Evolutionary conservation across 345 rosid genomes (phyloP).

Genomic region (Boechera retrofracta): DNA sequence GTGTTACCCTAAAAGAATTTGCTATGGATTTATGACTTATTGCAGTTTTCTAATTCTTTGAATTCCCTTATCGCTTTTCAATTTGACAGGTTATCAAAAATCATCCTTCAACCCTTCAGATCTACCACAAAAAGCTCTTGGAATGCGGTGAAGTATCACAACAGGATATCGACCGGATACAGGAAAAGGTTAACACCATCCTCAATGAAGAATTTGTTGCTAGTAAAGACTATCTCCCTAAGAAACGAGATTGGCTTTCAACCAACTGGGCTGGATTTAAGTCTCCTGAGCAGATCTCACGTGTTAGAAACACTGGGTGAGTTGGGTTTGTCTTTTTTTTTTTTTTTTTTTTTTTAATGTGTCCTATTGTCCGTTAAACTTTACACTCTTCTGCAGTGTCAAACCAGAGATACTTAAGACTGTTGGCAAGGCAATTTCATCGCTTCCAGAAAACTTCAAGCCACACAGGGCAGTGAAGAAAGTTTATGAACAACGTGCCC

Average conservation of each 20-base stretch:
- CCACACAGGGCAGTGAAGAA: slow-evolving; percentile 82
- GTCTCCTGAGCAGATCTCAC: slow-evolving; percentile 84
- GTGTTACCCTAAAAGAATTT: slow-evolving; percentile 1
- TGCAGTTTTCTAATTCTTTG: slow-evolving; percentile 6
- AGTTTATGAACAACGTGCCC: slow-evolving; percentile 75
- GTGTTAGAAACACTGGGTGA: slow-evolving; percentile 80
- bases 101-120: slow-evolving; percentile 73
- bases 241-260: slow-evolving; percentile 82
- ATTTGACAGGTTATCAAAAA: slow-evolving; percentile 62
- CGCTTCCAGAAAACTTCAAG: slow-evolving; percentile 71
- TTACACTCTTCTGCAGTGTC: slow-evolving; percentile 55
- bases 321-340: slow-evolving; percentile 15
- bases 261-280: slow-evolving; percentile 83
- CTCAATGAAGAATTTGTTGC: slow-evolving; percentile 75
- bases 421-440: slow-evolving; percentile 77
- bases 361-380: not conserved
- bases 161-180: slow-evolving; percentile 64
- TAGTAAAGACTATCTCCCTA: slow-evolving; percentile 75
- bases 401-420: slow-evolving; percentile 84
- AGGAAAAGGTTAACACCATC: slow-evolving; percentile 64
- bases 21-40: not conserved
- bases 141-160: slow-evolving; percentile 66
- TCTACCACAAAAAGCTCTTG: slow-evolving; percentile 66
- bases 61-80: slow-evolving; percentile 21
- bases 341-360: not conserved